Conservation (phyloP, 2,329 filamentous ascomycete genomes). For the Cladophialophora yegresii region DNA sequence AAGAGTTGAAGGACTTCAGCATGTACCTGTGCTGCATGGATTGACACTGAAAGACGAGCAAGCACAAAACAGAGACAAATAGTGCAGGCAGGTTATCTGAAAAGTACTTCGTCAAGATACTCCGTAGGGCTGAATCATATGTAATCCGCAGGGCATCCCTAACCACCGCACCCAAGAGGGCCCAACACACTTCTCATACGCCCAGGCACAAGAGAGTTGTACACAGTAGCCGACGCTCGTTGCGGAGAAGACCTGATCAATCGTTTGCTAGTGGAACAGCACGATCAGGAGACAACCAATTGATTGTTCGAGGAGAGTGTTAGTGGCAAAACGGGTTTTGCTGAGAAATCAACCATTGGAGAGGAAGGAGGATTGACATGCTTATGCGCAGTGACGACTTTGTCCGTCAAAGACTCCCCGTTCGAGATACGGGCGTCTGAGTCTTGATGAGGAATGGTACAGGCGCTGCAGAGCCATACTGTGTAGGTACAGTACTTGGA, state of each 20-base stretch:
- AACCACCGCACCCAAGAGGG: background rate
- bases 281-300: background rate
- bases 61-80: conserved; percentile 21
- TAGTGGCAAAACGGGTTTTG: conserved; percentile 9
- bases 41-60: conserved; percentile 17
- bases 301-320: background rate
- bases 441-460: background rate
- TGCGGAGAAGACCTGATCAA: background rate
- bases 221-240: background rate
- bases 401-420: background rate
- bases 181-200: background rate
- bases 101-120: conserved; percentile 12
- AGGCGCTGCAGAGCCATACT: background rate
- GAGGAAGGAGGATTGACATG: conserved; percentile 7
- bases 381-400: conserved; percentile 16
- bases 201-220: background rate
- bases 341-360: conserved; percentile 19
- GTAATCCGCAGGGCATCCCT: background rate
- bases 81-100: conserved; percentile 26
- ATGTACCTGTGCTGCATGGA: conserved; percentile 19
- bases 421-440: conserved; percentile 3
- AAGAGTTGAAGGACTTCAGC: conserved; percentile 9
- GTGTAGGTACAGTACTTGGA: background rate
- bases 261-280: background rate
- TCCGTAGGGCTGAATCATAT: conserved; percentile 10